Evolutionary conservation across 257 asterid genomes (phyloP).

Genomic region (Solanum tacnaense): DNA sequence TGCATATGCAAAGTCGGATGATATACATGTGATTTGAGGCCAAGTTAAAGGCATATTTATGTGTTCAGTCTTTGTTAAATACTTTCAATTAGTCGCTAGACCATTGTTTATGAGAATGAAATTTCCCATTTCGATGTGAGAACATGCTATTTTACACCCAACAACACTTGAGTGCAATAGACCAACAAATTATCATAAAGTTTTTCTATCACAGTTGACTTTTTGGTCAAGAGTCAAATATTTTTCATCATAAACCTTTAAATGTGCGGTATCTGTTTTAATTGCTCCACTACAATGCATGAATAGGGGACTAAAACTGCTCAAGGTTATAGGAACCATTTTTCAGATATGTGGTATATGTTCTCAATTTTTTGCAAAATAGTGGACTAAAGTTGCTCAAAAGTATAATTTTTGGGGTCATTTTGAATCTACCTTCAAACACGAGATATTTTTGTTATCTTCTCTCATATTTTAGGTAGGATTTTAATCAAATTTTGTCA

Average conservation of each 20-base stretch:
- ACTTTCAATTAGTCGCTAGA: neutral
- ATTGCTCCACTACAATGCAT: no score
- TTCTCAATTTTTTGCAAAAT: neutral
- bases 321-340: neutral
- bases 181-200: no score
- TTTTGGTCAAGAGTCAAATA: no score
- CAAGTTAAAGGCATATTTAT: neutral
- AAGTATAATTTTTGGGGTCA: neutral
- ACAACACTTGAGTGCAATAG: no score
- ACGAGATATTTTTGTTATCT: neutral
- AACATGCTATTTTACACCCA: neutral
- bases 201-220: no score
- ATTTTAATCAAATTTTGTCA: no score
- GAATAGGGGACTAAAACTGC: neutral
- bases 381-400: neutral
- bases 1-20: fast-evolving
- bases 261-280: no score
- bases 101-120: neutral
- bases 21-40: neutral
- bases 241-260: no score
- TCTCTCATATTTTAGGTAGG: neutral
- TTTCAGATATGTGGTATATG: neutral
- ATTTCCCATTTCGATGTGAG: no score
- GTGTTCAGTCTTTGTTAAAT: neutral
- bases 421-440: neutral